Percentiles rank a stretch among this genome's conserved stretches.
These are phyloP conservation scores for Juglanconis juglandina DNA, from an alignment of 2,329 filamentous ascomycete genomes.

Conservation along the genomic window DNA sequence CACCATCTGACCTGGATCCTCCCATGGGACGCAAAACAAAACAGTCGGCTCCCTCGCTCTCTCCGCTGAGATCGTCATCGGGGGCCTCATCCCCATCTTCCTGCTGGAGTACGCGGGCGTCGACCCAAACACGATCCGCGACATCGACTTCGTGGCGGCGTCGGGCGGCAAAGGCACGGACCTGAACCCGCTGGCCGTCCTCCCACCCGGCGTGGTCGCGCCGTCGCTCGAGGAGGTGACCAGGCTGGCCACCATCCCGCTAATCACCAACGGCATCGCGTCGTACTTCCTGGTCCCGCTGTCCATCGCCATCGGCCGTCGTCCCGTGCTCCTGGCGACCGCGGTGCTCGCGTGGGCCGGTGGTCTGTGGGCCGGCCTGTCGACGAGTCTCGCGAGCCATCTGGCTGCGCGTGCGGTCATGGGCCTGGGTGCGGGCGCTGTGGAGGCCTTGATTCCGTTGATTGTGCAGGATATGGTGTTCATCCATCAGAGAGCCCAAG, in stretches of 20 bases:
- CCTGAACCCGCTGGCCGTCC: conserved; percentile 27
- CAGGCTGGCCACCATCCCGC: conserved; percentile 32
- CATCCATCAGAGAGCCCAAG: conserved; percentile 35
- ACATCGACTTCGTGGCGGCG: conserved; percentile 24
- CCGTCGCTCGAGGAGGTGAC: conserved; percentile 28
- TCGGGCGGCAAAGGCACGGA: conserved; percentile 21
- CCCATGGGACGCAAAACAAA: background rate
- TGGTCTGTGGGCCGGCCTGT: conserved; percentile 34
- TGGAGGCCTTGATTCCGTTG: conserved; percentile 35
- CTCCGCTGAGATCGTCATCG: conserved; percentile 29
- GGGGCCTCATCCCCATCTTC: conserved; percentile 31
- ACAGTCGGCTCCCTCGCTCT: conserved; percentile 28
- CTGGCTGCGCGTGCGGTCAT: conserved; percentile 32
- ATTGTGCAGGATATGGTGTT: conserved; percentile 38
- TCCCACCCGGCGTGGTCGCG: conserved; percentile 28
- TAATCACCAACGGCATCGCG: conserved; percentile 33
- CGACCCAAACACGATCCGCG: conserved; percentile 28
- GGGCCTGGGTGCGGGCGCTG: conserved; percentile 33
- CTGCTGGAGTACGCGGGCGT: conserved; percentile 33
- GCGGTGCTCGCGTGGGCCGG: conserved; percentile 32
- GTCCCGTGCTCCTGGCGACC: conserved; percentile 33
- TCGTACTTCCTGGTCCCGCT: conserved; percentile 36
- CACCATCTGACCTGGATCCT: background rate
- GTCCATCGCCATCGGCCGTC: conserved; percentile 34
- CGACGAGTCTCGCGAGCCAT: conserved; percentile 28